Conservation (phyloP, 306 rosid genomes). For the Dicorynia guianensis region DNA sequence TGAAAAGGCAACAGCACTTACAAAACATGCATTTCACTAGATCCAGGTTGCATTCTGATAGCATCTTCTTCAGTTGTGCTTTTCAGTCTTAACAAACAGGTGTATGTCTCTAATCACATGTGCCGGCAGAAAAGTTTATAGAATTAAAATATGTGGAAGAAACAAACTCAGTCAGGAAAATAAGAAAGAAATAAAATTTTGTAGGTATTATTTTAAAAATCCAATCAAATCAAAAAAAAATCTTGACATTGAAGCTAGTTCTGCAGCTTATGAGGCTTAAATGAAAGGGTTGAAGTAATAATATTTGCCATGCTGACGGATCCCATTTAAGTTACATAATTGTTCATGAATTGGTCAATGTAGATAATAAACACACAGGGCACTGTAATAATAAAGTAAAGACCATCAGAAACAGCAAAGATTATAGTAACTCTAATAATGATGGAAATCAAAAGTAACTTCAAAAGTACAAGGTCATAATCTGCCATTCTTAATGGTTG, state of each 20-base stretch:
- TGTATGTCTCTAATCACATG: slow-evolving; percentile 73
- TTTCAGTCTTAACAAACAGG: slow-evolving; percentile 84
- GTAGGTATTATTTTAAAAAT: neutral
- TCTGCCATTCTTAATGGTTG: neutral
- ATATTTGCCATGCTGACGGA: no score
- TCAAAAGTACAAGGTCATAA: slow-evolving; percentile 2
- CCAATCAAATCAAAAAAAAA: no score
- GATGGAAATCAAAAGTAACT: neutral
- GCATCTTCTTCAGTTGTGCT: slow-evolving; percentile 86
- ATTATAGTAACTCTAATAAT: slow-evolving; percentile 3
- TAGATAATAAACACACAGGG: neutral
- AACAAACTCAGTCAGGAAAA: slow-evolving; percentile 11
- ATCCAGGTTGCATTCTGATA: slow-evolving; percentile 89
- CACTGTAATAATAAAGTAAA: slow-evolving; percentile 5
- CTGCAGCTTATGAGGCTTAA: no score
- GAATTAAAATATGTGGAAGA: slow-evolving; percentile 3
- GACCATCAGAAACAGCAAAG: slow-evolving; percentile 18
- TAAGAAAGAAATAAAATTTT: slow-evolving; percentile 7
- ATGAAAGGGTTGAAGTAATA: no score
- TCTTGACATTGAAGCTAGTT: no score
- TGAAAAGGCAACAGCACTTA: slow-evolving; percentile 50
- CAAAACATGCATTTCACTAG: slow-evolving; percentile 91
- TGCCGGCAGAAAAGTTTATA: slow-evolving; percentile 32
- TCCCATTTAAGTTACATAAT: no score
- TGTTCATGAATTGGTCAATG: slow-evolving; percentile 13